Conservation (phyloP, 257 asterid genomes). For the Salvia miltiorrhiza region DNA sequence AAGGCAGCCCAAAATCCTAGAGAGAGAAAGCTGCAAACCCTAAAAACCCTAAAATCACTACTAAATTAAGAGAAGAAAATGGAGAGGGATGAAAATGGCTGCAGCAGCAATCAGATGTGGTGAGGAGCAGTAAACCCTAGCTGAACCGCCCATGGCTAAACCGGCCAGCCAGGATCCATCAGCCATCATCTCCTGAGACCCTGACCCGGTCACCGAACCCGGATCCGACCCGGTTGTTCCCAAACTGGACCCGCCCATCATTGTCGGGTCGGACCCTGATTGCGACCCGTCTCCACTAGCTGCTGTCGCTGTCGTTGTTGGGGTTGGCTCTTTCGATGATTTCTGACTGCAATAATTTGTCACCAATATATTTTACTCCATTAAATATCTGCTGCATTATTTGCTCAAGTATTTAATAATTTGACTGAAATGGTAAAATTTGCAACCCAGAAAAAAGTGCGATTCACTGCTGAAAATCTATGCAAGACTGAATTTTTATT, state of each 20-base stretch:
- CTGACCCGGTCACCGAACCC: slow-evolving; percentile 41
- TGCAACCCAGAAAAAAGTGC: too few relatives aligned
- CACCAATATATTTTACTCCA: neutral
- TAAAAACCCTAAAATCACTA: slow-evolving; percentile 13
- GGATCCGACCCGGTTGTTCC: slow-evolving; percentile 32
- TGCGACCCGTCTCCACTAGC: slow-evolving; percentile 32
- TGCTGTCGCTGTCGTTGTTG: slow-evolving; percentile 47
- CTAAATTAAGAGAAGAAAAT: slow-evolving; percentile 37
- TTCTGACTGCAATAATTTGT: slow-evolving; percentile 62
- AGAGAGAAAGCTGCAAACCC: slow-evolving; percentile 1
- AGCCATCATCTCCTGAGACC: slow-evolving; percentile 42
- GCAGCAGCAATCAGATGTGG: slow-evolving; percentile 23
- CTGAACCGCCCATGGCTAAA: slow-evolving; percentile 79
- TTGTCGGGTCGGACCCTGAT: slow-evolving; percentile 33
- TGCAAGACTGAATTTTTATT: too few relatives aligned
- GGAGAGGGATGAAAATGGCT: slow-evolving; percentile 16
- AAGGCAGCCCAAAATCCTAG: slow-evolving; percentile 26
- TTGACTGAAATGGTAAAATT: too few relatives aligned
- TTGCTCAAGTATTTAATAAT: slow-evolving; percentile 11
- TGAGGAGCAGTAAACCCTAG: slow-evolving; percentile 30
- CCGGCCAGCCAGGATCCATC: slow-evolving; percentile 94
- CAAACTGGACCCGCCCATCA: slow-evolving; percentile 31
- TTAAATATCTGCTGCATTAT: slow-evolving; percentile 7
- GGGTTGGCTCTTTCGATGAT: slow-evolving; percentile 68
- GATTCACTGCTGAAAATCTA: too few relatives aligned